A percentile compares a stretch with the other conserved stretches of the same genome.
These are phyloP conservation scores for Wickerhamiella kurtzmanii DNA, from an alignment of 805 yeast species.

Conservation along the genomic window DNA sequence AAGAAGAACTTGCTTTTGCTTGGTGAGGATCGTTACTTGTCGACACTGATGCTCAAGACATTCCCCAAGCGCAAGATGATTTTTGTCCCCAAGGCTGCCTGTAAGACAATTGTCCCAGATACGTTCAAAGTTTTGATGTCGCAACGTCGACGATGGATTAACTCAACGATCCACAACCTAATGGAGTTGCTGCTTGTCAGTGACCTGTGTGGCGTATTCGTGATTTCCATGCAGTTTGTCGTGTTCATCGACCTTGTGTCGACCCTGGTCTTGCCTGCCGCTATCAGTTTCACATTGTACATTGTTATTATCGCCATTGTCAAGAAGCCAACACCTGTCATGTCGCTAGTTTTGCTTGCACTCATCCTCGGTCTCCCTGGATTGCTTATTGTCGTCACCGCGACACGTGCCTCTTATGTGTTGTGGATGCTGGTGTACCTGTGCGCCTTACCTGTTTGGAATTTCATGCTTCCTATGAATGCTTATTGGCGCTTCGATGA, in stretches of 20 bases:
- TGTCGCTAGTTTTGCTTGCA: slow-evolving; percentile 64
- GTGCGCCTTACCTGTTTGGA: slow-evolving; percentile 84
- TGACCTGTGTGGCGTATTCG: slow-evolving; percentile 87
- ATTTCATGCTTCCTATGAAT: slow-evolving; percentile 71
- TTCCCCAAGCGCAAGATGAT: slow-evolving; percentile 82
- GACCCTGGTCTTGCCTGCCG: slow-evolving; percentile 78
- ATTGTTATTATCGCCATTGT: slow-evolving; percentile 60
- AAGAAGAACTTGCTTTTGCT: slow-evolving; percentile 69
- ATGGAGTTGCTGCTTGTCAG: slow-evolving; percentile 74
- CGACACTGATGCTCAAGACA: slow-evolving; percentile 74
- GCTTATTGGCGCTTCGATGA: slow-evolving; percentile 94
- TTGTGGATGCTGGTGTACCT: slow-evolving; percentile 70
- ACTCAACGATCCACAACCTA: slow-evolving; percentile 84
- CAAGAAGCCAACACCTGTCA: slow-evolving; percentile 58
- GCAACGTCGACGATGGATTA: slow-evolving; percentile 94
- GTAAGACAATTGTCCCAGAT: slow-evolving; percentile 85
- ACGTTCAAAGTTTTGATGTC: slow-evolving; percentile 65
- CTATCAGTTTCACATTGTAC: slow-evolving; percentile 69
- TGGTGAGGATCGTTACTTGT: slow-evolving; percentile 81
- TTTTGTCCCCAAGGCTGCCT: slow-evolving; percentile 80
- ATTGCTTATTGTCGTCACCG: slow-evolving; percentile 63
- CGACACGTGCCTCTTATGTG: slow-evolving; percentile 57
- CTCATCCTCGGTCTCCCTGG: slow-evolving; percentile 81
- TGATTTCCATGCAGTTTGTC: slow-evolving; percentile 90
- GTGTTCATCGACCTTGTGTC: slow-evolving; percentile 74